Conservation (phyloP, 1,284 basidiomycete genomes). For the Dichomitus squalens region DNA sequence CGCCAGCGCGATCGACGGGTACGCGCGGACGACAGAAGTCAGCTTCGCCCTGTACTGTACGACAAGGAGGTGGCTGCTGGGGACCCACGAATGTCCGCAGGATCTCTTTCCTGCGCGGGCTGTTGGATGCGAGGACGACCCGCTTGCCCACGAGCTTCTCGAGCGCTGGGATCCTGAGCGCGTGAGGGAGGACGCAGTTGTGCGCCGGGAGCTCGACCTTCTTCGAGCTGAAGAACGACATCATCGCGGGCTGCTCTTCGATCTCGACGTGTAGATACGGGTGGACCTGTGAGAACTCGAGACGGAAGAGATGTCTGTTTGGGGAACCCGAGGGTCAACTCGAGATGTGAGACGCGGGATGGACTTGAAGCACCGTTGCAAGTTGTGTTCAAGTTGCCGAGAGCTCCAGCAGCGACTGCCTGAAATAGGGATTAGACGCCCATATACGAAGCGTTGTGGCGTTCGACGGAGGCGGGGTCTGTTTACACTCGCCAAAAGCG, state of each 20-base stretch:
- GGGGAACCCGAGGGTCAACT: too few relatives aligned
- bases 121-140: constrained; percentile 84
- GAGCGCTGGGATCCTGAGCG: constrained; percentile 71
- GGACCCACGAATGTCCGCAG: constrained; percentile 72
- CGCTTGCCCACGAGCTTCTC: constrained; percentile 74
- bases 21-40: not conserved
- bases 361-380: too few relatives aligned
- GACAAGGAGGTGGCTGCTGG: not conserved
- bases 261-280: too few relatives aligned
- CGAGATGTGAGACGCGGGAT: too few relatives aligned
- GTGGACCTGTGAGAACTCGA: too few relatives aligned
- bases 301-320: too few relatives aligned
- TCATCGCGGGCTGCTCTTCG: constrained; percentile 21
- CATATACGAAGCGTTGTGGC: not conserved
- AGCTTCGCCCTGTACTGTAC: not conserved
- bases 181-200: constrained; percentile 65
- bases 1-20: not conserved
- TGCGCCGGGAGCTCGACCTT: constrained; percentile 31
- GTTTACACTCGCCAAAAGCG: not conserved
- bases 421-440: not conserved
- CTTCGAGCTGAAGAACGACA: constrained; percentile 31
- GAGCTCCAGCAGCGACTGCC: too few relatives aligned
- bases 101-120: constrained; percentile 85
- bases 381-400: too few relatives aligned
- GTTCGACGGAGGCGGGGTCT: too few relatives aligned